Conservation (phyloP, 208 protist species). For the Acanthamoeba royreba region DNA sequence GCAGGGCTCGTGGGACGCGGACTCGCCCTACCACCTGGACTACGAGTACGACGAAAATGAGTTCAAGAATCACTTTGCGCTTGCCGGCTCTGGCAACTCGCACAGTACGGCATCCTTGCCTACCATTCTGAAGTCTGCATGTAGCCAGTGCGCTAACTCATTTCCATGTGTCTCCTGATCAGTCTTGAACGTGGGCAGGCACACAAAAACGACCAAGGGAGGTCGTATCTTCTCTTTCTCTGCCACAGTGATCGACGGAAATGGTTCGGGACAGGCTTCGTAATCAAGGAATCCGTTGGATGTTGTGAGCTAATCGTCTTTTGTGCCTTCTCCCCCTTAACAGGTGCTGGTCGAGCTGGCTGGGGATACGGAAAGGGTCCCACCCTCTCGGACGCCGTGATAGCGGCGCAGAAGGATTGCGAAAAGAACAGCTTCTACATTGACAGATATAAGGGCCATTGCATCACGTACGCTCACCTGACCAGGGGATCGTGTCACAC, state of each 20-base stretch:
- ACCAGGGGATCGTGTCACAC: not conserved
- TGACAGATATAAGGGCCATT: constrained; percentile 1
- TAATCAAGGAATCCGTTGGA: too few species aligned
- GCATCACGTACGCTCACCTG: not conserved
- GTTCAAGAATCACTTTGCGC: not conserved
- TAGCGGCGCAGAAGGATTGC: not conserved
- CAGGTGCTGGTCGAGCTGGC: not conserved
- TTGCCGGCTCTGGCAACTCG: not conserved
- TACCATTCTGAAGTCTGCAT: too few species aligned
- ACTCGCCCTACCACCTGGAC: not conserved
- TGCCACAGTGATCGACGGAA: not conserved
- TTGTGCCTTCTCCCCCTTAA: not conserved
- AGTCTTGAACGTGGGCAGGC: not conserved
- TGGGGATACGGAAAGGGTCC: constrained; percentile 1
- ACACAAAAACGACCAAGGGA: constrained; percentile 9
- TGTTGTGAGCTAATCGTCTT: not conserved
- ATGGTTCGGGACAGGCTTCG: too few species aligned
- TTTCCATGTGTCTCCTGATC: not conserved
- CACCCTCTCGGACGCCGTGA: not conserved
- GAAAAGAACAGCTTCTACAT: constrained; percentile 22
- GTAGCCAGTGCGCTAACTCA: not conserved
- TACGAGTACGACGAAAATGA: constrained; percentile 11
- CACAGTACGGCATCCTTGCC: not conserved
- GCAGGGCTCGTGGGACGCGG: not conserved
- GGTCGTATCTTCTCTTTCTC: constrained; percentile 7